These are phyloP conservation scores for Fraxinus sp. DNA, from an alignment of 305 asterid genomes.

Conservation along the genomic window DNA sequence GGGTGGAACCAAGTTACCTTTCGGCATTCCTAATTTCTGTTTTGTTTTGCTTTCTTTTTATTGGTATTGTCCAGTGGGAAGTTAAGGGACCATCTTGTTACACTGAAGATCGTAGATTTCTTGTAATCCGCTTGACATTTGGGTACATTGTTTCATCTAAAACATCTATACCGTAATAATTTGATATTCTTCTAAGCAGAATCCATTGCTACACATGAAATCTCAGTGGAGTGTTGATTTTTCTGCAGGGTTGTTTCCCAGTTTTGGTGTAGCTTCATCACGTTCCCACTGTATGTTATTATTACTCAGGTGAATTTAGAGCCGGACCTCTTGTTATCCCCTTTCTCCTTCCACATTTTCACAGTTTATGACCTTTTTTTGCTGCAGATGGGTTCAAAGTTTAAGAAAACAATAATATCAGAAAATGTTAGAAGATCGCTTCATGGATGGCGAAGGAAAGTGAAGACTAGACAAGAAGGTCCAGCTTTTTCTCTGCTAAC, in stretches of 20 bases:
- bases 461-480: constrained; percentile 45
- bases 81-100: constrained; percentile 57
- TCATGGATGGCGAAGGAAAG: constrained; percentile 78
- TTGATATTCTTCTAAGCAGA: neutral
- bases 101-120: constrained; percentile 44
- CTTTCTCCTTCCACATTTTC: neutral
- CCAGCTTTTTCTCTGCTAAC: constrained; percentile 19
- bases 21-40: neutral
- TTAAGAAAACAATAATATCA: constrained; percentile 75
- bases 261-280: constrained; percentile 96
- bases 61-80: constrained; percentile 63
- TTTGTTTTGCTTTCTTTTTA: neutral
- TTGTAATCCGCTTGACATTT: constrained; percentile 65
- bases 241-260: constrained; percentile 67
- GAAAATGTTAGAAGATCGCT: constrained; percentile 73
- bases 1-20: neutral
- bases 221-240: neutral
- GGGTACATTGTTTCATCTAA: constrained; percentile 47
- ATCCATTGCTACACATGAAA: neutral
- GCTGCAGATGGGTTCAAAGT: constrained; percentile 87
- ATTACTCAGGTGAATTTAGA: constrained; percentile 67
- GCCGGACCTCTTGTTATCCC: neutral
- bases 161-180: neutral
- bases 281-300: constrained; percentile 89
- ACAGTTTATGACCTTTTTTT: neutral